These are phyloP conservation scores for Chlorella sp. DNA, from an alignment of 139 green algal species.

Conservation along the genomic window DNA sequence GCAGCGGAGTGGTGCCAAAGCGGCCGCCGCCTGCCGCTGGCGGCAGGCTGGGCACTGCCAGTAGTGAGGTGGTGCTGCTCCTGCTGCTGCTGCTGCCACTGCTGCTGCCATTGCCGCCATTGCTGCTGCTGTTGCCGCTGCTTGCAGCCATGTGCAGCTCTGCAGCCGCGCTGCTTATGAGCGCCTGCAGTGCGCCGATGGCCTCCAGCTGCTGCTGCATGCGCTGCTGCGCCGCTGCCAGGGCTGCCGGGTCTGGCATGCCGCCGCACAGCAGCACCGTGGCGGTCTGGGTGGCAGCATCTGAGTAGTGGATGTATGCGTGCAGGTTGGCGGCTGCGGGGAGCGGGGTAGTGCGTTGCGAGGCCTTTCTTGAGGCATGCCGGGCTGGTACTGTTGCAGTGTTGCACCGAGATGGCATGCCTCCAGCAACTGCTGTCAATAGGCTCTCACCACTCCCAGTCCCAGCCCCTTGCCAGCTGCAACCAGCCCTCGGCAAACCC, in stretches of 20 bases:
- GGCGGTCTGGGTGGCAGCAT: conserved; percentile 35
- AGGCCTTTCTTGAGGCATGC: neutral
- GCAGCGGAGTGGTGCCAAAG: conserved; percentile 32
- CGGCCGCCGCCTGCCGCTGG: conserved; percentile 40
- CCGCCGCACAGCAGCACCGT: conserved; percentile 40
- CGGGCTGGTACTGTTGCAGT: neutral
- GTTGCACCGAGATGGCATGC: neutral
- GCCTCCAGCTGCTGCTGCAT: conserved; percentile 37
- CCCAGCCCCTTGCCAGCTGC: too few relatives aligned
- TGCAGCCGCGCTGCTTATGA: neutral
- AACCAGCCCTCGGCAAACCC: neutral
- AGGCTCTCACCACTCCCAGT: neutral
- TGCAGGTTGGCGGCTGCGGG: conserved; percentile 77
- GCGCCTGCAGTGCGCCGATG: conserved; percentile 1
- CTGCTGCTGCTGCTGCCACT: neutral
- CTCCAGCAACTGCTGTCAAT: neutral
- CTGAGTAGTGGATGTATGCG: conserved; percentile 79
- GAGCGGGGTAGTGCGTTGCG: neutral
- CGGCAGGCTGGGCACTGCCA: conserved; percentile 18
- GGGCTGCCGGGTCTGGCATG: conserved; percentile 16
- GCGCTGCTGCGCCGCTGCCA: neutral
- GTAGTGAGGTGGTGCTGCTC: neutral
- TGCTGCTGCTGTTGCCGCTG: conserved; percentile 28
- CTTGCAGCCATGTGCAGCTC: neutral
- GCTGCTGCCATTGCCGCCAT: conserved; percentile 14